Base-by-base conservation (phyloP, 441 rosid species). In the Erodium texanum region DNA sequence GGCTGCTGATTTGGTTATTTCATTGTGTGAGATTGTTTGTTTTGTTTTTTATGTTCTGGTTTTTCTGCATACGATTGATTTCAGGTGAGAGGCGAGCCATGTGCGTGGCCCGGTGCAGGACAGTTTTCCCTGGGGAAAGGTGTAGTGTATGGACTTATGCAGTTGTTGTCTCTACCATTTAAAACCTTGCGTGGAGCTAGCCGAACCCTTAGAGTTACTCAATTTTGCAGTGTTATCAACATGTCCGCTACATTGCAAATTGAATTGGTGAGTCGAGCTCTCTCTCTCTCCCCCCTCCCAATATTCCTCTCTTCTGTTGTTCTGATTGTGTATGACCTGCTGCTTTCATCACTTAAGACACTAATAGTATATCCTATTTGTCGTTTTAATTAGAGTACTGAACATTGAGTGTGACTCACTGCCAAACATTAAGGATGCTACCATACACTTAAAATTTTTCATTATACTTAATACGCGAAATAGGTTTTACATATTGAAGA, bases 131-230 rank as follows among this genome's bases (percentile, higher is more conserved):
- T 91, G 18, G 83, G 97, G 66, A 92, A 89, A 78, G 92, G 94
- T 74, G 78, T 94, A 43, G 52, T 90, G 71, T 89, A 88, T 85
- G 96, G 96, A 68, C 77, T 94, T 11, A 81, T 89, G 85, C 85
- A 82, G 68, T 69, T 92, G 58, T 48, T 92, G 70, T 89, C 96
- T 15, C 80, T 80, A 67, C 97, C 99, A 36, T 77, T 89, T 67
- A 92, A 92, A 78, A 91, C 97, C 23, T 79, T 94, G 84, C 90
- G 89, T 62, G 89, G 92, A 70, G 98, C 99, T 9, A 78, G 97
- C 76, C 84, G 94, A 70, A 83, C 98, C 2, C 95, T 94, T 63
- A 88, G 82, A 72, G 86, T 92, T 50, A 78, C 93, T 24, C 89
- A 90, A 65, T 94, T 94, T 80, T 94, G 99, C 81, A 91, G 92